Base-by-base conservation (phyloP, 306 rosid species). In the Sechiopsis laciniata region DNA sequence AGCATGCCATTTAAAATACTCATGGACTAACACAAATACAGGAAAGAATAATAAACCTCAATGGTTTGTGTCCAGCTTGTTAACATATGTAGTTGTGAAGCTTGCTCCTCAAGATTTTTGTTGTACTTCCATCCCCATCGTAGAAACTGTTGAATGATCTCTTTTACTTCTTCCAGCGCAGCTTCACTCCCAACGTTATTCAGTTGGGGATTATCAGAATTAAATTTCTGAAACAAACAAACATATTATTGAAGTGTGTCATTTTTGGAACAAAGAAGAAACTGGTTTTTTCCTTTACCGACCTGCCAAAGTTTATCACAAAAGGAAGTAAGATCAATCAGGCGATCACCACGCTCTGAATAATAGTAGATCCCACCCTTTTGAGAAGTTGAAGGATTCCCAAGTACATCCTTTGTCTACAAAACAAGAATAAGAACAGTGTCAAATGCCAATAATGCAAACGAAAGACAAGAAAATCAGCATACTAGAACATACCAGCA, bases 41-140 rank as follows among this genome's bases (percentile, higher is more conserved):
- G 73, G 71, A 79, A 63, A 78, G 35, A 79, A 58, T 29, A 57
- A 55, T 55, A 54, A 59, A 94, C 98, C 98, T 94, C 98, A 74
- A 89, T 94, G 85, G 88, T 83, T 83, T 90, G 97, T 29, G 97
- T 90, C 98, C 98, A 90, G 85, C 96, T 91, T 78, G 96, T 90
- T 82, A 90, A 77, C 98, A 90, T 82, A 80, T 94, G 98, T 71
- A 94, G 97, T 72, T 94, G 98, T 32, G 97, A 94, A 83, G 96
- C 98, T 83, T 94, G 98, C 78, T 94, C 98, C 87, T 94, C 98
- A 62, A 94, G 96, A 79, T 87, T 91, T 79, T 94, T 94, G 81
- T 94, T 90, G 86, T 90, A 84, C 83, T 89, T 94, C 98, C 98
- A 94, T 17, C 96, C 97, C 98, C 98, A 94, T 85, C 97, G 85